Conservation (phyloP, 768 basidiomycete genomes). For the Leccinum olivaceopallidum region DNA sequence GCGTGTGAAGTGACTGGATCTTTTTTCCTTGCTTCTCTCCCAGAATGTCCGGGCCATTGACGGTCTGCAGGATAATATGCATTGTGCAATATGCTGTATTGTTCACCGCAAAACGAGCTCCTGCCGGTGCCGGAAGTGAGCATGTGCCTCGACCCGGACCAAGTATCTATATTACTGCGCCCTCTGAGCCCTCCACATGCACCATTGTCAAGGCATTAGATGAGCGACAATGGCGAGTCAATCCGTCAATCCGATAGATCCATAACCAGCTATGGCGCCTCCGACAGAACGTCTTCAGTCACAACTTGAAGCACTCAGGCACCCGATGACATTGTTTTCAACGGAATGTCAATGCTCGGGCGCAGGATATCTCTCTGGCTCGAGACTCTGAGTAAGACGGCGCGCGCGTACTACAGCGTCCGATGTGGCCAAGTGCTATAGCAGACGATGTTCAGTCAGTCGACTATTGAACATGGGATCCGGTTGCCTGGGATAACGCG, state of each 20-base stretch:
- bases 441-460: too few species aligned
- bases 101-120: neutral
- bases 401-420: too few species aligned
- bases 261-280: neutral
- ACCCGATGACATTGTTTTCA: neutral
- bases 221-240: neutral
- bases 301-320: too few species aligned
- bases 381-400: too few species aligned
- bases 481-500: neutral
- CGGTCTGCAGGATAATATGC: neutral
- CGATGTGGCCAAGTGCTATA: too few species aligned
- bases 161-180: neutral
- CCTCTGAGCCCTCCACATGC: neutral
- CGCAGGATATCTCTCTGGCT: neutral
- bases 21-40: too few species aligned
- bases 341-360: too few species aligned
- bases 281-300: too few species aligned
- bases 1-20: neutral
- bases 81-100: neutral
- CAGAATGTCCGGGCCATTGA: neutral
- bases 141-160: neutral
- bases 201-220: neutral
- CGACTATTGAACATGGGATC: too few species aligned
- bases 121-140: neutral
- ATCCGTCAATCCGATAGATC: neutral